Evolutionary conservation across 2,329 filamentous ascomycete genomes (phyloP).

Genomic region (Fusarium sp.): DNA sequence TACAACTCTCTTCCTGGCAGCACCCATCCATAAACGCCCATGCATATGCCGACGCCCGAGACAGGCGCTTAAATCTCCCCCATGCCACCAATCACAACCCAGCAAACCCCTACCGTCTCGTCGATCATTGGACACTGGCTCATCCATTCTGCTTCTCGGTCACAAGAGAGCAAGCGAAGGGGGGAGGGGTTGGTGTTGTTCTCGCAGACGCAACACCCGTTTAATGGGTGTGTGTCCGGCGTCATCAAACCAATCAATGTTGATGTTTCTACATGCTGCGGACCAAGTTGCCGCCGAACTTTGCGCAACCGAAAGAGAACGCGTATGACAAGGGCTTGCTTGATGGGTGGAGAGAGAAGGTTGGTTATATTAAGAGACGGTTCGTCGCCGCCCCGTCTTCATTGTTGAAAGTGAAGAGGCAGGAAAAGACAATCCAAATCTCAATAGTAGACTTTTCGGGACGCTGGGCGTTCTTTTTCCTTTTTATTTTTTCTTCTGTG

Average conservation of each 20-base stretch:
- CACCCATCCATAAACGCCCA: slow-evolving; percentile 28
- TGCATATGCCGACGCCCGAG: slow-evolving; percentile 35
- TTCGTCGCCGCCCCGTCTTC: slow-evolving; percentile 18
- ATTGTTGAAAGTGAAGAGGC: slow-evolving; percentile 26
- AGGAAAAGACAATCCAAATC: slow-evolving; percentile 36
- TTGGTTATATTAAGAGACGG: slow-evolving; percentile 45
- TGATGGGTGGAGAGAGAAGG: slow-evolving; percentile 11
- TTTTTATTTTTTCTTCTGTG: slow-evolving; percentile 35
- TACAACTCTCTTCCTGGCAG: slow-evolving; percentile 13
- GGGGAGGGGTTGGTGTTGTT: slow-evolving; percentile 31
- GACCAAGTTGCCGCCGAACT: slow-evolving; percentile 25
- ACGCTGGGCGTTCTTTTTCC: slow-evolving; percentile 37
- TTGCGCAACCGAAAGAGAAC: neutral
- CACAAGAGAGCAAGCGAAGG: slow-evolving; percentile 25
- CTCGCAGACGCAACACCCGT: slow-evolving; percentile 12
- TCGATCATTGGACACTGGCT: slow-evolving; percentile 28
- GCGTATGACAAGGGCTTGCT: slow-evolving; percentile 18
- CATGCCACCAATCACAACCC: slow-evolving; percentile 32
- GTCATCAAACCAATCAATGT: slow-evolving; percentile 3
- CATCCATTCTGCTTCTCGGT: slow-evolving; percentile 26
- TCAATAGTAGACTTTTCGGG: slow-evolving; percentile 27
- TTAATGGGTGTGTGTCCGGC: neutral
- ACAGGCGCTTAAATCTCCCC: slow-evolving; percentile 34
- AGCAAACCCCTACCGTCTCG: slow-evolving; percentile 1
- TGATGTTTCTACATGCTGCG: neutral